Evolutionary conservation across 768 basidiomycete genomes (phyloP).

Genomic region (Mycena capillaripes): DNA sequence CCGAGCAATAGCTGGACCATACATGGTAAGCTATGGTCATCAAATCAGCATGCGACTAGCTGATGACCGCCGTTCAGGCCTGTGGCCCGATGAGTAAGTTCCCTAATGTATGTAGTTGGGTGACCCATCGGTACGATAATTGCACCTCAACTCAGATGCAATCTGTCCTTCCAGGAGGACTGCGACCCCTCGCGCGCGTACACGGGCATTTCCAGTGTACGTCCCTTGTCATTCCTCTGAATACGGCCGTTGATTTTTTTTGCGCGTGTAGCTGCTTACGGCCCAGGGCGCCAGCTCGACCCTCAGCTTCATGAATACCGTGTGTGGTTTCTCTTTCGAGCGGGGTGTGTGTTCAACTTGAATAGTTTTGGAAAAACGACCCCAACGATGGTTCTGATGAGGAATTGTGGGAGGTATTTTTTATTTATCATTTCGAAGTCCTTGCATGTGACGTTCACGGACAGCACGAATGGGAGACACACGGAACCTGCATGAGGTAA

Average conservation of each 20-base stretch:
- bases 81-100: conserved; percentile 65
- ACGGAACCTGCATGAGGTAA: conserved; percentile 51
- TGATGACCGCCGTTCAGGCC: conserved; percentile 43
- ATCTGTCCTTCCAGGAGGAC: conserved; percentile 54
- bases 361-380: conserved; percentile 59
- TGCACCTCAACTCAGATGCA: conserved; percentile 52
- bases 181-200: conserved; percentile 64
- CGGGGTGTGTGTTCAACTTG: neutral
- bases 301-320: conserved; percentile 55
- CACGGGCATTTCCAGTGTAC: conserved; percentile 54
- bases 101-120: conserved; percentile 41
- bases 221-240: neutral
- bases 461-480: conserved; percentile 68
- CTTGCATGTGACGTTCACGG: neutral
- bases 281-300: conserved; percentile 57
- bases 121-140: neutral
- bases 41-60: neutral
- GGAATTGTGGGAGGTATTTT: conserved; percentile 63
- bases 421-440: conserved; percentile 35
- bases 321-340: neutral
- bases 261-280: conserved; percentile 59
- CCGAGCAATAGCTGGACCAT: conserved; percentile 68
- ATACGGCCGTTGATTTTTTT: too few species aligned
- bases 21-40: conserved; percentile 36
- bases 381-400: conserved; percentile 52